Base-by-base conservation (phyloP, 306 rosid species). In the Trifolium repens region DNA sequence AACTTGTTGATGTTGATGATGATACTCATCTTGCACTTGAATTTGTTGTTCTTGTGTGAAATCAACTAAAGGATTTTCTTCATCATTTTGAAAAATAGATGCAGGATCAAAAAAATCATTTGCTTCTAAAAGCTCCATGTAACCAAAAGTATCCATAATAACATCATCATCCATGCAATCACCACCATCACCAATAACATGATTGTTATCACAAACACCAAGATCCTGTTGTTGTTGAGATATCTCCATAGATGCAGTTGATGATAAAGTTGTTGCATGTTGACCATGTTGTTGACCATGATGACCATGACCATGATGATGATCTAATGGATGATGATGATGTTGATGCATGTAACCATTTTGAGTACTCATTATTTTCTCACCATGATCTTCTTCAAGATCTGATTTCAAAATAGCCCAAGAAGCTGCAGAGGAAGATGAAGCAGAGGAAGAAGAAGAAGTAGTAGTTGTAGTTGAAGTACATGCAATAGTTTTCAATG, bases 141-240 rank as follows among this genome's bases (percentile, higher is more conserved):
- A 92, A 14, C 96, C 96, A 69, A 94, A 92, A 42, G 87, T 88
- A 44, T 90, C 96, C 94, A 89, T 94, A 85, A 89, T 94, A 85
- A 86, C 87, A 43, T 90, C 88, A 43, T 76, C 91, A 40, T 78
- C 91, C 84, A 87, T 79, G 83, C 97, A 89, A 32, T 87, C 86
- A 4, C 86, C 86, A 3, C 77, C 68, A 57, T 84, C 87, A 3
- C 74, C 68, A 57, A 57, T 53, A 15, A 12, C 32, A 14, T 9
- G 77, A 30, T 8, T 71, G 26, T 46, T 6, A 1, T 46, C 2
- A 46, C 16, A 46, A 46, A 58, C 47, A 1, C 73, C 73, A 4
- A 40, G 79, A 8, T 71, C 37, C 6, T 24, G 22, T 24, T 84
- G 26, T 0, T 62, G 79, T 14, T 72, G 88, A 15, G 84, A 81